phyloP scores from a whole-genome alignment of 768 basidiomycete species.

The Myochromella boudieri region DNA sequence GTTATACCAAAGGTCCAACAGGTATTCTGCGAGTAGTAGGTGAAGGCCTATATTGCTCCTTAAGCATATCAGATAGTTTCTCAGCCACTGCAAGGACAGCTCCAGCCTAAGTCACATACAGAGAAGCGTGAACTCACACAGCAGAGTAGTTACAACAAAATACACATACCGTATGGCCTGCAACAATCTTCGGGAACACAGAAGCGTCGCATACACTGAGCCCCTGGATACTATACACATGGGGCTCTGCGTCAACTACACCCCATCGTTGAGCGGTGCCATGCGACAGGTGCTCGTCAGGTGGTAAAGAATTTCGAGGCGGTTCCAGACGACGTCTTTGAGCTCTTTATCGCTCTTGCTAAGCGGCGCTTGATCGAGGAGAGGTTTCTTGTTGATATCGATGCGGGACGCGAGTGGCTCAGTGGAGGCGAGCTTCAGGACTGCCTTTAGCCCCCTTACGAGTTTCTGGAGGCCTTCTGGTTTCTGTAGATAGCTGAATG shows the following conservation, averaged over 20 bases:
- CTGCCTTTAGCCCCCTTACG: constrained; percentile 37
- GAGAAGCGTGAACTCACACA: too few relatives aligned
- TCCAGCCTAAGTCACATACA: constrained; percentile 23
- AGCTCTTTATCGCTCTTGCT: constrained; percentile 41
- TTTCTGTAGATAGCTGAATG: constrained; percentile 42
- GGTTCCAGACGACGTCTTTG: constrained; percentile 38
- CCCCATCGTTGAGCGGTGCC: constrained; percentile 40
- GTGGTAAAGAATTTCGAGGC: constrained; percentile 49
- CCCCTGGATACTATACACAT: constrained; percentile 40
- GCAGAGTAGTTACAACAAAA: constrained; percentile 15
- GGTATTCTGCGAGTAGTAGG: too few relatives aligned
- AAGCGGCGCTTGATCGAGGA: constrained; percentile 40
- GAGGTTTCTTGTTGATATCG: constrained; percentile 32
- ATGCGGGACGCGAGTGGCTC: constrained; percentile 38
- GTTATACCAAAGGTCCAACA: too few relatives aligned
- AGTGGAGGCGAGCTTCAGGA: constrained; percentile 36
- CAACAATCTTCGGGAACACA: constrained; percentile 44
- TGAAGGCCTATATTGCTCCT: constrained; percentile 23
- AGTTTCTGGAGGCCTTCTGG: constrained; percentile 43
- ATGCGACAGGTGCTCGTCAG: constrained; percentile 47
- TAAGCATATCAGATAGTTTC: constrained; percentile 31
- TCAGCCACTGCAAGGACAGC: constrained; percentile 31
- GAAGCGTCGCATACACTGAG: constrained; percentile 50
- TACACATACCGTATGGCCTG: constrained; percentile 48
- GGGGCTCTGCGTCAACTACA: constrained; percentile 36